Conservation (phyloP, 2,329 filamentous ascomycete species). For the Curvularia hawaiiensis region DNA sequence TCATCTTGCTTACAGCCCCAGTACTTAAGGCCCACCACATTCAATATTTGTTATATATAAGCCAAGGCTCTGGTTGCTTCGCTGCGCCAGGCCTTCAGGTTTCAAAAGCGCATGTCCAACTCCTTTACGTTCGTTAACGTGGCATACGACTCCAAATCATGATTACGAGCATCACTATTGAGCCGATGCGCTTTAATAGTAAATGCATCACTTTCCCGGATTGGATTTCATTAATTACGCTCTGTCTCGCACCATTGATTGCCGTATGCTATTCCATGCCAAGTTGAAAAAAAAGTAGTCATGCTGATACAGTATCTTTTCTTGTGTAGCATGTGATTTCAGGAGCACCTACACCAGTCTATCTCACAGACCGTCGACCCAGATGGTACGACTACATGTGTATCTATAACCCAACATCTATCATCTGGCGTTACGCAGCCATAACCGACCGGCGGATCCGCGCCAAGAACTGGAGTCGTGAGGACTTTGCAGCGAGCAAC, state of each 20-base stretch:
- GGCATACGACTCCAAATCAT: background rate
- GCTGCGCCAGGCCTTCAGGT: background rate
- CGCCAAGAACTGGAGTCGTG: conserved; percentile 32
- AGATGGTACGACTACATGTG: conserved; percentile 39
- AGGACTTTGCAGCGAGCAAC: conserved; percentile 41
- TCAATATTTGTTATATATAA: background rate
- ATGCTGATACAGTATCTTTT: background rate
- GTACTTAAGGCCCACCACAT: background rate
- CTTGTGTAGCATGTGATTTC: conserved; percentile 30
- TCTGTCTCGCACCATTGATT: conserved; percentile 42
- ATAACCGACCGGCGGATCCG: conserved; percentile 44
- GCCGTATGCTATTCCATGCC: conserved; percentile 11
- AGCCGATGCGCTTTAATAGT: conserved; percentile 11
- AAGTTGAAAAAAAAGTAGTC: background rate
- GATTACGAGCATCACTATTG: conserved; percentile 1
- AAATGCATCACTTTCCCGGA: conserved; percentile 28
- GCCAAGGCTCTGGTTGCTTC: background rate
- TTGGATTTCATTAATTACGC: conserved; percentile 39
- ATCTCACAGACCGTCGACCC: conserved; percentile 24
- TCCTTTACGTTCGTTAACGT: background rate
- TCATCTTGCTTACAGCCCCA: background rate
- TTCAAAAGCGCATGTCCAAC: background rate
- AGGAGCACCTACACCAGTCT: conserved; percentile 28
- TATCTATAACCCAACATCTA: conserved; percentile 46
- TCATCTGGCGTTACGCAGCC: conserved; percentile 47